phyloP scores from a whole-genome alignment of 441 rosid genomes.

The Mallotus japonicus region DNA sequence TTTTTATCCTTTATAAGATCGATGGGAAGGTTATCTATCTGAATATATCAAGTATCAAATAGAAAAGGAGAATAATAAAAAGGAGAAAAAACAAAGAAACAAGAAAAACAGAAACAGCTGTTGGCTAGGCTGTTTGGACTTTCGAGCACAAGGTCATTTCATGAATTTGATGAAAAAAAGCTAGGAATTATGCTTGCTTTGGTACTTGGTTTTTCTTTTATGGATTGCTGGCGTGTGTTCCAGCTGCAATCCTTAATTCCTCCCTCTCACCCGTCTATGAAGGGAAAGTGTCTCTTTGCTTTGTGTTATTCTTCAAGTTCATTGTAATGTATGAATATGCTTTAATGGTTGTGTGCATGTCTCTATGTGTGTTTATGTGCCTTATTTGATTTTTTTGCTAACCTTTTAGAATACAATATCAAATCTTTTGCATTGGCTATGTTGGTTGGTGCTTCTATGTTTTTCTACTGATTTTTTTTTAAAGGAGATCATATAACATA shows the following conservation, averaged over 20 bases:
- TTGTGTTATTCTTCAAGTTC: not conserved
- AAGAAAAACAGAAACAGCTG: constrained; percentile 23
- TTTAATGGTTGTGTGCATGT: not conserved
- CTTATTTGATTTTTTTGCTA: not conserved
- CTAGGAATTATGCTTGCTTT: constrained; percentile 20
- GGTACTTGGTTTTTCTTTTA: constrained; percentile 22
- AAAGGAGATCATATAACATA: no score
- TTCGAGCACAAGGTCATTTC: constrained; percentile 39
- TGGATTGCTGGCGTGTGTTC: constrained; percentile 21
- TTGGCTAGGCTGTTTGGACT: constrained; percentile 3
- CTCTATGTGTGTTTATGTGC: no score
- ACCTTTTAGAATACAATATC: not conserved
- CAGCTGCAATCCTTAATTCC: constrained; percentile 6
- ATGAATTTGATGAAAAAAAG: constrained; percentile 26
- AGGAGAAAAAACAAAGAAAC: not conserved
- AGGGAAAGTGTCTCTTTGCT: constrained; percentile 27
- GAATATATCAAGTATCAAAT: no score
- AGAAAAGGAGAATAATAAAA: no score
- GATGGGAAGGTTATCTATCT: no score
- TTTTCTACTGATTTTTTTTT: no score
- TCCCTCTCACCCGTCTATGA: constrained; percentile 27
- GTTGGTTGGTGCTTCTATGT: no score
- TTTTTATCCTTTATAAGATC: no score
- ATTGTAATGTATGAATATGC: not conserved
- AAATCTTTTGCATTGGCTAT: not conserved